Conservation (phyloP, 164 flowering plant genomes). For the Aristolochia contorta region DNA sequence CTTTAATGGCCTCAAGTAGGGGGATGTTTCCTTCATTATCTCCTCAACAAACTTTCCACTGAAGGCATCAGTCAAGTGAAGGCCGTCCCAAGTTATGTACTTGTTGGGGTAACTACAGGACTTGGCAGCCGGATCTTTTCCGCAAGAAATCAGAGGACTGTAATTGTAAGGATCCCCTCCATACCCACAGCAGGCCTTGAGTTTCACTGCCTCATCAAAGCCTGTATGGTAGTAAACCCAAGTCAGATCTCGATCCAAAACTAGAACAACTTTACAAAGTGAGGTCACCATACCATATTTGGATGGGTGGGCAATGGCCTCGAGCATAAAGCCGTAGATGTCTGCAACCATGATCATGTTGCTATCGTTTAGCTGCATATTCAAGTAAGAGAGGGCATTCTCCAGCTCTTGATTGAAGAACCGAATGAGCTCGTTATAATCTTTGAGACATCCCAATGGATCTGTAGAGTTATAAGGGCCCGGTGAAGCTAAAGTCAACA, state of each 20-base stretch:
- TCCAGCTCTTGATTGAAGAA: conserved; percentile 11
- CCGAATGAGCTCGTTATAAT: conserved; percentile 12
- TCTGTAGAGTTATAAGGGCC: conserved; percentile 19
- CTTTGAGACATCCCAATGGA: conserved; percentile 16
- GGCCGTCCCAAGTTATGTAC: conserved; percentile 20
- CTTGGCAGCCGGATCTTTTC: conserved; percentile 13
- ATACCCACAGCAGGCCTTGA: conserved; percentile 20
- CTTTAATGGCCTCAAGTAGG: conserved; percentile 4
- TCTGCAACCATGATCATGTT: conserved; percentile 10
- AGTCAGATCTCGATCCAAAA: too few relatives aligned
- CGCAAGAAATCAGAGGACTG: conserved; percentile 12
- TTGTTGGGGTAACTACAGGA: conserved; percentile 17
- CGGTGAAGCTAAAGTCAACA: conserved; percentile 7
- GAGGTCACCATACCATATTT: conserved; percentile 8
- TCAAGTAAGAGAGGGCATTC: conserved; percentile 2
- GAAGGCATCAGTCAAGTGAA: conserved; percentile 17
- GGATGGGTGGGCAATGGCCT: conserved; percentile 10
- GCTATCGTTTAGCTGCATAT: not conserved
- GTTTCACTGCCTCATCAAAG: conserved; percentile 12
- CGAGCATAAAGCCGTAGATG: conserved; percentile 10
- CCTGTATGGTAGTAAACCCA: too few relatives aligned
- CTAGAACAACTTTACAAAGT: not conserved
- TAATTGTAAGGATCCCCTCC: conserved; percentile 17
- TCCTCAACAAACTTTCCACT: conserved; percentile 12
- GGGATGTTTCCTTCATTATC: conserved; percentile 11